Base-by-base conservation (phyloP, 352 stramenopile species). In the Albugo laibachii region DNA sequence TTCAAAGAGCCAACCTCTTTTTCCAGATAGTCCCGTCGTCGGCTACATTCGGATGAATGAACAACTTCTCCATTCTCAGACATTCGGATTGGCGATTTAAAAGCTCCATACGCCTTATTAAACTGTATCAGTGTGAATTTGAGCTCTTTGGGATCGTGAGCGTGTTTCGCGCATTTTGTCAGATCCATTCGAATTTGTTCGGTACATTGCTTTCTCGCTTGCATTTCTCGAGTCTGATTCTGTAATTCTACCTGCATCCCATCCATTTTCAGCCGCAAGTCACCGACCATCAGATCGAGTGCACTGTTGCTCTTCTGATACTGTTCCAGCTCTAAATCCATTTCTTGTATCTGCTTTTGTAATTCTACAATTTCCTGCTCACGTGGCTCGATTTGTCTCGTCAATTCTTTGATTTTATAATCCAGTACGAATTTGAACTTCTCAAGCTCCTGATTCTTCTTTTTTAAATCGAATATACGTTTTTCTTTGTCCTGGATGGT, bases 371-470 rank as follows among this genome's bases (percentile, higher is more conserved):
- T 97, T 50, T 97, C 91, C 24, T 85, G 84, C 50, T 97, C 87
- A 5, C 88, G 80, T 14, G 91, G 91, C 58, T 97, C 91, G 36
- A 97, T 97, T 62, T 97, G 89, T 2, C 85, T 72, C 63, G 97
- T 97, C 5, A 97, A 61, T 66, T 97, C 91, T 53, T 96, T 95
- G 65, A 97, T 97, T 61, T 97, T 97, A 70, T 95, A 97, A 56
- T 97, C 88, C 21, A 97, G 56, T 36, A 97, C 87, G 47, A 97
- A 97, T 58, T 97, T 97, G 63, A 96, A 97, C 61, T 97, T 97
- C 41, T 97, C 89, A 16, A 97, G 63, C 59, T 97, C 87, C 53
- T 95, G 84, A 56, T 97, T 97, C 58, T 97, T 97, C 69, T 97
- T 97, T 61, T 97, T 97, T 13, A 97, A 54, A 39, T 97, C 91